Conservation (phyloP, 768 basidiomycete species). For the Tylopilus vinaceipallidus region DNA sequence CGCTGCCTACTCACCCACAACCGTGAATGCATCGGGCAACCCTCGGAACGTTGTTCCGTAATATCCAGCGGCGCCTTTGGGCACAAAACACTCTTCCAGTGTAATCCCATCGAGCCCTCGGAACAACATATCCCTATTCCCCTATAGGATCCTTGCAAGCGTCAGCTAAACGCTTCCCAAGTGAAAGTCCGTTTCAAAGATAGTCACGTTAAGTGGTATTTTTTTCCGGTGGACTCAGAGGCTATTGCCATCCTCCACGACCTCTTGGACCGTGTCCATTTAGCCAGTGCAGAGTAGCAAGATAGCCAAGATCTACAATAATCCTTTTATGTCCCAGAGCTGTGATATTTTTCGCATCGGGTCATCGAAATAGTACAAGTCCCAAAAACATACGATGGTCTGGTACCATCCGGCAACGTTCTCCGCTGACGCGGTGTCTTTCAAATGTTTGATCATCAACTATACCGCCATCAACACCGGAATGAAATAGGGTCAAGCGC, state of each 20-base stretch:
- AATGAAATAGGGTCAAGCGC: not conserved
- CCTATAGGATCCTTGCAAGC: not conserved
- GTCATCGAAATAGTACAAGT: not conserved
- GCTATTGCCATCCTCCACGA: not conserved
- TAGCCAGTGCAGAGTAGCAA: constrained; percentile 41
- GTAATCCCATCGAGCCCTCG: not conserved
- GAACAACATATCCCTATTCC: not conserved
- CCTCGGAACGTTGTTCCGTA: constrained; percentile 50
- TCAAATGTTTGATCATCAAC: not conserved
- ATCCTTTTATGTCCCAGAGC: constrained; percentile 61
- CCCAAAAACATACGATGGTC: constrained; percentile 1
- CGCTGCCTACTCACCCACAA: not conserved
- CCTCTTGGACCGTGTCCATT: constrained; percentile 30
- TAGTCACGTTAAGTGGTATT: not conserved
- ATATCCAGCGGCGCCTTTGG: constrained; percentile 33
- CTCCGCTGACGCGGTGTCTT: not conserved
- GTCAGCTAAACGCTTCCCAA: not conserved
- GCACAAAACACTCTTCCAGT: not conserved
- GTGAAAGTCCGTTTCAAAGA: constrained; percentile 9
- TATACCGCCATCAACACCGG: not conserved
- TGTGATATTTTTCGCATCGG: constrained; percentile 14
- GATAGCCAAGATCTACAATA: constrained; percentile 48
- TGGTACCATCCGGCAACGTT: not conserved
- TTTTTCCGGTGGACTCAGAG: not conserved
- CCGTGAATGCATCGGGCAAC: not conserved